Base-by-base conservation (phyloP, 176 grass and related monocot species). In the Secale cereale region DNA sequence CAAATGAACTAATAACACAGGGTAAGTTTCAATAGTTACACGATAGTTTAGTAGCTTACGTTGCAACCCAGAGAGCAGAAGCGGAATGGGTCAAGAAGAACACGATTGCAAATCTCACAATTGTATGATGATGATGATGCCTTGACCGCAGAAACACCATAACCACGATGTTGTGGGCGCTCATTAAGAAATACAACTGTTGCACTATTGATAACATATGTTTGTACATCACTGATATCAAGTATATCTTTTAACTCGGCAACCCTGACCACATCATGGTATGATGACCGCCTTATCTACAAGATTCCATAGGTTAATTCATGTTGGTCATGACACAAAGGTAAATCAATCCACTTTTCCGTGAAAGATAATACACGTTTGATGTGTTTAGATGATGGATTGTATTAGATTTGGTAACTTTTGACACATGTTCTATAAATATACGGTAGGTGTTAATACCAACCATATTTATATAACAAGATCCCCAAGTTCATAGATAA, bases 131-230 rank as follows among this genome's bases (percentile, higher is more conserved):
- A 85, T 0, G 76, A 74, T 5, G 82, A 43, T 27, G 66, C 57
- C 72, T 78, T 87, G 22, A 40, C n/a, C 6, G 43, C 22, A 0
- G 76, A 65, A 10, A 62, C 70, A 15, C 69, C 76, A 27, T 30
- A 64, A 3, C 78, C 74, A 23, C 79, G 81, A 0, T 66, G 33
- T 54, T 90, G 93, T 3, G 82, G 85, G 1, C 85, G 82, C 40
- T 95, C 85, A 35, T 88, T 95, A 31, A 95, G 60, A 33, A 92
- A 92, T 25, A 90, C 54, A 29, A 92, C 79, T 7, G 78, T 84
- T 29, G 93, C 88, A 27, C 90, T 87, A 73, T 94, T 94, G 80
- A 94, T 94, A 30, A 92, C 85, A 70, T 92, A 90, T 1, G 90
- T 90, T 46, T 94, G 92, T 12, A 94, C 85, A 45, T 80, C 79